These are phyloP conservation scores for Schoenoplectus tabernaemontani DNA, from an alignment of 202 grass and related monocot species.

Conservation along the genomic window DNA sequence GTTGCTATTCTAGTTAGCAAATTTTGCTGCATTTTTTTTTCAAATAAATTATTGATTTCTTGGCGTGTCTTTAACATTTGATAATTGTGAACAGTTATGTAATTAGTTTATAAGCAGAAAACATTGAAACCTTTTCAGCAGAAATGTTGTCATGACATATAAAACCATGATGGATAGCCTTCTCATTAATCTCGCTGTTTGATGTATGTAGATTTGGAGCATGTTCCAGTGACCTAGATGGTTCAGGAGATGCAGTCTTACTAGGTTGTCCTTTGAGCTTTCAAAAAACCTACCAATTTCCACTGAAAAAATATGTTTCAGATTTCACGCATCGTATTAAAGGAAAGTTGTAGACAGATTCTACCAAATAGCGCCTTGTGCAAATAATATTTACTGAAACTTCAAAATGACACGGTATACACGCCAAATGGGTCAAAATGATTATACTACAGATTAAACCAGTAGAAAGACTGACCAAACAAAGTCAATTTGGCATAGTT, in stretches of 20 bases:
- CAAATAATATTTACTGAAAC: background rate
- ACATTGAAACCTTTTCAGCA: constrained; percentile 15
- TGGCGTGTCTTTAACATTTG: background rate
- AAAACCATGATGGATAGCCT: background rate
- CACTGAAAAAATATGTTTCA: constrained; percentile 6
- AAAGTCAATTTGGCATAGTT: background rate
- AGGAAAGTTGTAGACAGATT: background rate
- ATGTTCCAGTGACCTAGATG: background rate
- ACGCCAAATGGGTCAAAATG: background rate
- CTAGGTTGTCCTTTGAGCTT: background rate
- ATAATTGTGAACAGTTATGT: background rate
- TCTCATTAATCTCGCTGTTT: background rate
- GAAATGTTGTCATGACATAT: background rate
- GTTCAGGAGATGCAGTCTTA: background rate
- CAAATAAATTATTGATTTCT: constrained; percentile 1
- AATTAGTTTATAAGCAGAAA: background rate
- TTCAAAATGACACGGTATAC: background rate
- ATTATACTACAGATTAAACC: background rate
- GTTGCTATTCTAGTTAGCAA: constrained; percentile 41
- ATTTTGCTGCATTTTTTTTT: constrained; percentile 22
- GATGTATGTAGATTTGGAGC: background rate
- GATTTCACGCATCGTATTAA: background rate
- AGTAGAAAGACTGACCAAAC: background rate
- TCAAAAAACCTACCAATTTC: constrained; percentile 7
- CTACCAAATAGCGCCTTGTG: background rate